Evolutionary conservation across 495 filamentous ascomycete species (phyloP).

Genomic region (Xylaria venustula): DNA sequence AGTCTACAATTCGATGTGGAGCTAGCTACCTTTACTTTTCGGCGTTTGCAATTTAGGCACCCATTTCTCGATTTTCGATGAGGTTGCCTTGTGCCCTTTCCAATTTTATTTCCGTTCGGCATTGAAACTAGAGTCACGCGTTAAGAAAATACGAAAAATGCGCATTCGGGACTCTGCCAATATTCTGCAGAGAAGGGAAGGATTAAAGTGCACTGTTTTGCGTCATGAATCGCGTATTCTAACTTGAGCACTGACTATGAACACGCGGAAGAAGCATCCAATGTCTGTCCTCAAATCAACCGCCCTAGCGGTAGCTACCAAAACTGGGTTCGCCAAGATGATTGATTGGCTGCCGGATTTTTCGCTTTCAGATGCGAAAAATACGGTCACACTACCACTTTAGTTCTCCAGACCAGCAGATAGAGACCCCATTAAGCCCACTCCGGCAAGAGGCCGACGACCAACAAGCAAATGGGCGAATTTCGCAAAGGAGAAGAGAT

Average conservation of each 20-base stretch:
- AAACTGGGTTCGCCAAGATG: not conserved
- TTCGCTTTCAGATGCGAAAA: not conserved
- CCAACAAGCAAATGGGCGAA: too few relatives aligned
- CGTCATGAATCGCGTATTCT: too few relatives aligned
- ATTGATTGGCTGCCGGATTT: not conserved
- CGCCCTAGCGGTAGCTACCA: not conserved
- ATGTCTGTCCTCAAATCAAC: too few relatives aligned
- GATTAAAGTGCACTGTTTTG: too few relatives aligned
- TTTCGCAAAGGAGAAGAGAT: not conserved
- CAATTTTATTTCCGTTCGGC: not conserved
- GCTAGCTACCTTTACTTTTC: conserved; percentile 35
- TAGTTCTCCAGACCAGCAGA: not conserved
- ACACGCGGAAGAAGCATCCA: not conserved
- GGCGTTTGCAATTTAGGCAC: conserved; percentile 37
- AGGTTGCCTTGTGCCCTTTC: conserved; percentile 13
- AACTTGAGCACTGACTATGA: not conserved
- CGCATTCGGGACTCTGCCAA: not conserved
- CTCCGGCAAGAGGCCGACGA: not conserved
- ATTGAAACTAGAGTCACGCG: not conserved
- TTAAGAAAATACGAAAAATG: not conserved
- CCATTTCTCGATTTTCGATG: conserved; percentile 40
- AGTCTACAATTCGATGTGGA: not conserved
- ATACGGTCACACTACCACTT: not conserved
- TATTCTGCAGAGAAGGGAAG: too few relatives aligned
- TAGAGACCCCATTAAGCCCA: not conserved